Evolutionary conservation across 2,329 filamentous ascomycete genomes (phyloP).

Genomic region (Paramyrothecium sp.): DNA sequence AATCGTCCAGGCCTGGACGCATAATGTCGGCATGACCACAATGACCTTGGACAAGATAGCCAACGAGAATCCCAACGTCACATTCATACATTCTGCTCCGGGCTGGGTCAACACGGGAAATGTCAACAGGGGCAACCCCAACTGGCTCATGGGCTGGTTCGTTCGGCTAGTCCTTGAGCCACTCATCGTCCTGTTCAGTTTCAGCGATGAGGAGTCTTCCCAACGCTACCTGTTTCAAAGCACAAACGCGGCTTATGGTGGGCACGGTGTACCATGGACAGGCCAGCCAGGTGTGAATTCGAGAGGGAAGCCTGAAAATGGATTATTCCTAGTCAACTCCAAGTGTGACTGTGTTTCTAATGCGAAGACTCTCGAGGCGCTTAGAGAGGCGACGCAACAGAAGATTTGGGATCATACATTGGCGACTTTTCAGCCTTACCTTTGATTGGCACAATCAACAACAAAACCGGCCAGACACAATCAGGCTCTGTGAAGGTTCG

Average conservation of each 20-base stretch:
- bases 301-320: conserved; percentile 16
- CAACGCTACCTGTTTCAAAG: conserved; percentile 32
- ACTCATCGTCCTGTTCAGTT: conserved; percentile 23
- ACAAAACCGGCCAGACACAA: too few relatives aligned
- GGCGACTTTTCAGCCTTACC: conserved; percentile 21
- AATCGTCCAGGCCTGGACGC: conserved; percentile 19
- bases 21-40: conserved; percentile 23
- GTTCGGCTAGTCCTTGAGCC: conserved; percentile 29
- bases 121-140: conserved; percentile 21
- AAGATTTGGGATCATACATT: conserved; percentile 32
- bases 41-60: conserved; percentile 20
- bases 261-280: conserved; percentile 28
- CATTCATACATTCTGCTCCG: conserved; percentile 25
- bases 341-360: conserved; percentile 30
- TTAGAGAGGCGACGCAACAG: conserved; percentile 24
- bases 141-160: conserved; percentile 24
- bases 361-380: conserved; percentile 19
- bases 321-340: conserved; percentile 30
- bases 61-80: conserved; percentile 14
- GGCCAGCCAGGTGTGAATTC: conserved; percentile 27
- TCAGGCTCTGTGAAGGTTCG: too few relatives aligned
- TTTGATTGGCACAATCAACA: too few relatives aligned
- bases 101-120: conserved; percentile 26
- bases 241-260: conserved; percentile 33
- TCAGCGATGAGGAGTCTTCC: conserved; percentile 27